Conservation (phyloP, 306 rosid genomes). For the Erythrophleum fordii region DNA sequence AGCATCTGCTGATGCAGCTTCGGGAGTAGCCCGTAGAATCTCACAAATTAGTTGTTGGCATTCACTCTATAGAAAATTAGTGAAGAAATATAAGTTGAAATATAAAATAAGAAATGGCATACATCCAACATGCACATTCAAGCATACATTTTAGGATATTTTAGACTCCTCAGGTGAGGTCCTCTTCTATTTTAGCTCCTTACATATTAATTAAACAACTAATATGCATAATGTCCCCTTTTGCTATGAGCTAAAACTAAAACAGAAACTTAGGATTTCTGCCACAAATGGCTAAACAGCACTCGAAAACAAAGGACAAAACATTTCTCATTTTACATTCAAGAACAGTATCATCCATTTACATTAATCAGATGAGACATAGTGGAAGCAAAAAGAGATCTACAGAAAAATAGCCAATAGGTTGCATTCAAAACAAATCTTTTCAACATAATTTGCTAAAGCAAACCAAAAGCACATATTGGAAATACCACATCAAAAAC, state of each 20-base stretch:
- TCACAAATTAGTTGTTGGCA: constrained; percentile 99
- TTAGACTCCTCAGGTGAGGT: neutral
- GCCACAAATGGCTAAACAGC: constrained; percentile 24
- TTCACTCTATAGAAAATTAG: constrained; percentile 70
- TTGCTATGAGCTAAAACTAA: neutral
- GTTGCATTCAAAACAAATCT: constrained; percentile 11
- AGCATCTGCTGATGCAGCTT: constrained; percentile 99
- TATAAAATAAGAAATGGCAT: constrained; percentile 25
- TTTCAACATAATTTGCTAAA: neutral
- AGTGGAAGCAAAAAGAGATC: neutral
- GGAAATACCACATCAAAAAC: neutral
- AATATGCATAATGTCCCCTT: neutral
- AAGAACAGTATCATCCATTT: constrained; percentile 10
- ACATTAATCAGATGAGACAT: constrained; percentile 23
- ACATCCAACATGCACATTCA: constrained; percentile 11
- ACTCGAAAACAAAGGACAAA: constrained; percentile 23
- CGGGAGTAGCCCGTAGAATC: constrained; percentile 98
- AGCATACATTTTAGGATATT: constrained; percentile 14
- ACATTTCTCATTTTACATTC: constrained; percentile 2
- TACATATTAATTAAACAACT: neutral
- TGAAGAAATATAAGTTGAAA: constrained; percentile 35
- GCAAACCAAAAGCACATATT: neutral
- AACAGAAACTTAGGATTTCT: constrained; percentile 2
- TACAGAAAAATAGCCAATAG: neutral
- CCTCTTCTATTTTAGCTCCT: constrained; percentile 9